Percentiles rank a stretch among this genome's conserved stretches.
These are phyloP conservation scores for Ophiocordyceps unilateralis DNA, from an alignment of 2,329 filamentous ascomycete species.

Conservation along the genomic window DNA sequence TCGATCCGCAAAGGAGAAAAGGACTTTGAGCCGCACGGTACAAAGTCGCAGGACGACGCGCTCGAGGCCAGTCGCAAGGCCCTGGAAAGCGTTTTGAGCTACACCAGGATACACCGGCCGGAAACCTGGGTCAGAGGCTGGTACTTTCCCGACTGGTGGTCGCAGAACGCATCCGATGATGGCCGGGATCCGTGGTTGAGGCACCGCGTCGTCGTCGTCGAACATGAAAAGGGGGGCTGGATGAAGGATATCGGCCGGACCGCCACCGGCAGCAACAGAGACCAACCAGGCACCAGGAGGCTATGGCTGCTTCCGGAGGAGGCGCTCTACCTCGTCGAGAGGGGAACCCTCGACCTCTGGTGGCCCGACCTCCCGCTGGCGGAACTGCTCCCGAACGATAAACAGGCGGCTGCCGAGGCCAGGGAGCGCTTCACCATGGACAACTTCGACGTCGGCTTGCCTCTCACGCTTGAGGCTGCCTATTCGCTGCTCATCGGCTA, in stretches of 20 bases:
- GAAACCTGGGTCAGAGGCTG: constrained; percentile 51
- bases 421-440: constrained; percentile 10
- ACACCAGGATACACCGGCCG: constrained; percentile 56
- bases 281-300: constrained; percentile 37
- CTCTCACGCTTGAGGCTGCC: constrained; percentile 78
- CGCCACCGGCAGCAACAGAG: constrained; percentile 32
- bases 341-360: constrained; percentile 73
- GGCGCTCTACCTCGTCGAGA: constrained; percentile 73
- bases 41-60: constrained; percentile 57
- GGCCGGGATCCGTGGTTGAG: constrained; percentile 13
- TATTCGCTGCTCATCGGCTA: constrained; percentile 71
- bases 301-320: constrained; percentile 86
- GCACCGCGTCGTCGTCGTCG: constrained; percentile 46
- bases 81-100: constrained; percentile 74
- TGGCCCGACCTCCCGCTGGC: constrained; percentile 49
- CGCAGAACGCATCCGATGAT: constrained; percentile 5
- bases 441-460: constrained; percentile 48
- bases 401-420: constrained; percentile 6
- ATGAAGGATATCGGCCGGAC: constrained; percentile 61
- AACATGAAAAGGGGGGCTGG: constrained; percentile 54
- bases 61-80: constrained; percentile 70
- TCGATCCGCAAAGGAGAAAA: constrained; percentile 87
- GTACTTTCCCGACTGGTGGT: constrained; percentile 51
- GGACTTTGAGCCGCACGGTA: constrained; percentile 90
- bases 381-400: constrained; percentile 24